phyloP scores from a whole-genome alignment of 2,329 filamentous ascomycete genomes.

The Fusarium buharicum region DNA sequence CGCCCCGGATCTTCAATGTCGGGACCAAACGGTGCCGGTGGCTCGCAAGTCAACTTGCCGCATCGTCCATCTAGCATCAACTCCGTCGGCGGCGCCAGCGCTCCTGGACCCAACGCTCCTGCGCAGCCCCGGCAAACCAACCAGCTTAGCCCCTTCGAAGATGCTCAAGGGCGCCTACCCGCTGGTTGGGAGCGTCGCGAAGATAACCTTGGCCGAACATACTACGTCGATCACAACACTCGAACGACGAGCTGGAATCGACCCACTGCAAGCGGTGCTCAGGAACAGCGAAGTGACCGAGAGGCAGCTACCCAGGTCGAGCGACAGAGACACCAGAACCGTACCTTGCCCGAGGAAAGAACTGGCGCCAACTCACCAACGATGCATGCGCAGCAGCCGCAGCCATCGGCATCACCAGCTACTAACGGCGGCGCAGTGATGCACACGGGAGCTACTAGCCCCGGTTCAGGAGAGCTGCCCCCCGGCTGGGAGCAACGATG shows the following conservation, averaged over 20 bases:
- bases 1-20: slow-evolving; percentile 66
- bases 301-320: slow-evolving; percentile 94
- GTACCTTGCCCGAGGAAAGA: slow-evolving; percentile 93
- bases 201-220: slow-evolving; percentile 93
- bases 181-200: slow-evolving; percentile 96
- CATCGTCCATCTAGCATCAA: slow-evolving; percentile 61
- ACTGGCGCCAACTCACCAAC: slow-evolving; percentile 94
- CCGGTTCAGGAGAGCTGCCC: slow-evolving; percentile 92
- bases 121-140: slow-evolving; percentile 50
- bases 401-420: slow-evolving; percentile 50
- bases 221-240: slow-evolving; percentile 98
- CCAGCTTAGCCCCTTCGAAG: slow-evolving; percentile 89
- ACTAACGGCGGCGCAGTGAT: slow-evolving; percentile 79
- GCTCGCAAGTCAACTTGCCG: slow-evolving; percentile 56
- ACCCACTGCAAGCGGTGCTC: slow-evolving; percentile 81
- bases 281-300: slow-evolving; percentile 76
- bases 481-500: slow-evolving; percentile 96
- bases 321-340: slow-evolving; percentile 91
- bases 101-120: slow-evolving; percentile 47
- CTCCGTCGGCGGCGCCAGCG: slow-evolving; percentile 47
- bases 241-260: slow-evolving; percentile 96
- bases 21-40: slow-evolving; percentile 56
- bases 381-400: slow-evolving; percentile 65
- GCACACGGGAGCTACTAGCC: slow-evolving; percentile 91
- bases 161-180: slow-evolving; percentile 91